Evolutionary conservation across 2,329 filamentous ascomycete genomes (phyloP).

Genomic region (Aspergillus tubingensis): DNA sequence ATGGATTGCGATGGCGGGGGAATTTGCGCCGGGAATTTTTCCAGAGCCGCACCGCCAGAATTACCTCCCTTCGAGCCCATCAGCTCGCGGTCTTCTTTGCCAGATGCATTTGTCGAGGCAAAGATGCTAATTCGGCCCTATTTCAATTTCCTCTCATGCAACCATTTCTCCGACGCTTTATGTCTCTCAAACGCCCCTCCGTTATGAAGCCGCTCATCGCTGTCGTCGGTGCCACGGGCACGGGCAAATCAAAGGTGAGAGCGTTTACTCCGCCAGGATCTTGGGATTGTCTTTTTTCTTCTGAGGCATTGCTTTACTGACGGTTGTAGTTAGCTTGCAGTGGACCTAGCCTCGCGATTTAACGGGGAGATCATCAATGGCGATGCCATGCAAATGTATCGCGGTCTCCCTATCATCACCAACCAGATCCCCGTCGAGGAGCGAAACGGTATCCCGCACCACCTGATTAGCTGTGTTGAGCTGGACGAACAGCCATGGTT

Average conservation of each 20-base stretch:
- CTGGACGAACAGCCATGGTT: slow-evolving; percentile 80
- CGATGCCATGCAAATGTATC: slow-evolving; percentile 97
- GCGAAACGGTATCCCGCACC: slow-evolving; percentile 78
- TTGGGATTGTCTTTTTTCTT: neutral
- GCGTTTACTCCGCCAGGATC: neutral
- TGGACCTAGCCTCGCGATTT: slow-evolving; percentile 79
- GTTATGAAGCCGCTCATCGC: slow-evolving; percentile 67
- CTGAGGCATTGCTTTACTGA: slow-evolving; percentile 23
- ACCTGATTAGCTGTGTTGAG: slow-evolving; percentile 77
- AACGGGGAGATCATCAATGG: slow-evolving; percentile 96
- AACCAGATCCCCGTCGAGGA: slow-evolving; percentile 83
- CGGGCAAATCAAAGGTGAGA: slow-evolving; percentile 84
- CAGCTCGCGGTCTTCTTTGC: neutral
- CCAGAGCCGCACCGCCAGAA: neutral
- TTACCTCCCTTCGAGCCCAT: neutral
- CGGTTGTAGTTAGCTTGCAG: slow-evolving; percentile 67
- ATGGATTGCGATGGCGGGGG: neutral
- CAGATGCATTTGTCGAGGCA: slow-evolving; percentile 6
- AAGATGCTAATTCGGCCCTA: slow-evolving; percentile 14
- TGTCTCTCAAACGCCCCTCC: slow-evolving; percentile 20
- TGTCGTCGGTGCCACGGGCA: slow-evolving; percentile 86
- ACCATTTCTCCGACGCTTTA: slow-evolving; percentile 26
- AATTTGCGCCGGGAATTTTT: neutral
- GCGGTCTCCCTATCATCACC: slow-evolving; percentile 87
- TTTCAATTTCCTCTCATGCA: slow-evolving; percentile 27